Evolutionary conservation across 352 stramenopile species (phyloP).

Genomic region (Pythium vanterpoolii): DNA sequence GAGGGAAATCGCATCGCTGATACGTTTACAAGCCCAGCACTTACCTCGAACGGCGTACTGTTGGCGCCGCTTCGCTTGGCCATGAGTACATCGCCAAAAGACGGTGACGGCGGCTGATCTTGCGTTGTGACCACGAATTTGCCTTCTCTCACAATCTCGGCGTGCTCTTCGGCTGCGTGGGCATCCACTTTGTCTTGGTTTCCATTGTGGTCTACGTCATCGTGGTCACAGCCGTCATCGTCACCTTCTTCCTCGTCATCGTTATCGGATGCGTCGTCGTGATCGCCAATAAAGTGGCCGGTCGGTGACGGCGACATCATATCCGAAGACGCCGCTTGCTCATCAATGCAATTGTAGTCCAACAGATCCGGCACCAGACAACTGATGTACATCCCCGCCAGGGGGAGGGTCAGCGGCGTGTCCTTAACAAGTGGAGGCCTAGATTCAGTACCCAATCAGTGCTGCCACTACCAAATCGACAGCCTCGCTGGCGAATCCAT

Average conservation of each 20-base stretch:
- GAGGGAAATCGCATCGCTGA: not conserved
- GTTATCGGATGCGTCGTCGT: constrained; percentile 15
- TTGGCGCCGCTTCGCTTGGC: constrained; percentile 45
- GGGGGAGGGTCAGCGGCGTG: constrained; percentile 46
- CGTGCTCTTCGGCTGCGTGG: not conserved
- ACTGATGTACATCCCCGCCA: constrained; percentile 74
- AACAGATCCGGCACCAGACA: constrained; percentile 70
- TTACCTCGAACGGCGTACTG: constrained; percentile 61
- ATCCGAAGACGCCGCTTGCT: constrained; percentile 6
- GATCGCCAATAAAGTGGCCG: constrained; percentile 42
- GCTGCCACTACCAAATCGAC: not conserved
- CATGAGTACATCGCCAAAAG: constrained; percentile 70
- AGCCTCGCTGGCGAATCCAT: not conserved
- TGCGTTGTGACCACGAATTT: constrained; percentile 43
- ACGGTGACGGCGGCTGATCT: constrained; percentile 42
- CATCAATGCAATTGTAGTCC: constrained; percentile 47
- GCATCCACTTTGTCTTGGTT: constrained; percentile 2
- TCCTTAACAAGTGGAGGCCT: constrained; percentile 57
- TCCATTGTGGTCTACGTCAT: not conserved
- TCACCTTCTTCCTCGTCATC: constrained; percentile 31
- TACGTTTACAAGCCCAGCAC: no score
- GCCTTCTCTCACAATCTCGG: constrained; percentile 38
- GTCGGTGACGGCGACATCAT: constrained; percentile 35
- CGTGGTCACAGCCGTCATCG: constrained; percentile 23
- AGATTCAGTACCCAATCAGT: not conserved